Percentiles rank a stretch among this genome's conserved stretches.
These are phyloP conservation scores for Mycena haematopus DNA, from an alignment of 768 basidiomycete genomes.

Conservation along the genomic window DNA sequence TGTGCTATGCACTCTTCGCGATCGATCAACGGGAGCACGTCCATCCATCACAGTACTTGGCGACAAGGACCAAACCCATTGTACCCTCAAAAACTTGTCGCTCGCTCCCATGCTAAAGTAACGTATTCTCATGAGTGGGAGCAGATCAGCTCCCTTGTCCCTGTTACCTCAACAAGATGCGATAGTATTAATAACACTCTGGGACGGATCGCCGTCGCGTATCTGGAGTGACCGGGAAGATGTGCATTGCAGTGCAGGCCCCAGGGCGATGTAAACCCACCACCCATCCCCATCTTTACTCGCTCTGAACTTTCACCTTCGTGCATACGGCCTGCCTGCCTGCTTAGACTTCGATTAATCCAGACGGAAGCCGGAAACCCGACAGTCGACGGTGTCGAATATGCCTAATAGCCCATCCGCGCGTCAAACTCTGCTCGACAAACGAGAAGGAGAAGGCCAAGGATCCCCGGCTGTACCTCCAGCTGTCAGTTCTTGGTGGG, in stretches of 20 bases:
- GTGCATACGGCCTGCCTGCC: neutral
- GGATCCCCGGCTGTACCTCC: neutral
- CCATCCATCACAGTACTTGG: no score
- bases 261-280: neutral
- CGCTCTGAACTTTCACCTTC: neutral
- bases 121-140: neutral
- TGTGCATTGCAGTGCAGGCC: neutral
- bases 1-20: no score
- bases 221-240: slow-evolving; percentile 1
- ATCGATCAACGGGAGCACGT: no score
- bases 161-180: neutral
- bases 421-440: no score
- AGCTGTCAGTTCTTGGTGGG: neutral
- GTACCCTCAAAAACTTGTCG: no score
- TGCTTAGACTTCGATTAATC: neutral
- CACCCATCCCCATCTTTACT: neutral
- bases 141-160: neutral
- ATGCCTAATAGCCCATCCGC: neutral
- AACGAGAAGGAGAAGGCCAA: no score
- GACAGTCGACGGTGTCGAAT: neutral
- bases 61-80: no score
- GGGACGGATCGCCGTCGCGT: neutral
- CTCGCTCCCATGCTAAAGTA: neutral
- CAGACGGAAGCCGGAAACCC: no score
- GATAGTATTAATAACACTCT: neutral